Evolutionary conservation across 2,329 filamentous ascomycete genomes (phyloP).

Genomic region (Nectriaceae sp.): DNA sequence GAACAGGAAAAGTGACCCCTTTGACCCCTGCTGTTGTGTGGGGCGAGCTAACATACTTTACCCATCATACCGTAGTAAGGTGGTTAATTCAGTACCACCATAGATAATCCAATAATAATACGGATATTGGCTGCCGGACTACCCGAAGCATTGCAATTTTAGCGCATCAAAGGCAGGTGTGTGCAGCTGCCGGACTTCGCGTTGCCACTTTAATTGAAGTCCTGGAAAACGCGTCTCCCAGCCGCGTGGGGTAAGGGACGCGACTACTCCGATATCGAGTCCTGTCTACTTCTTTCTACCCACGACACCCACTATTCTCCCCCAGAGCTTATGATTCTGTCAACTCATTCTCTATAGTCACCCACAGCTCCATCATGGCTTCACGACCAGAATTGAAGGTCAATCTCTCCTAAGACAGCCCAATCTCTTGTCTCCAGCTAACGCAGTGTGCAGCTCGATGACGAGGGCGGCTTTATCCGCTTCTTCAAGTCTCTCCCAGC

Average conservation of each 20-base stretch:
- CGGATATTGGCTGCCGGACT: too few species aligned
- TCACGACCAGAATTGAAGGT: slow-evolving; percentile 74
- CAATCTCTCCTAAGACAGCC: not conserved
- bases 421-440: not conserved
- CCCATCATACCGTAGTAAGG: not conserved
- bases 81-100: too few species aligned
- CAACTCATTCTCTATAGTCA: slow-evolving; percentile 4
- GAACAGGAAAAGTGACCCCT: too few species aligned
- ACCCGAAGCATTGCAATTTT: too few species aligned
- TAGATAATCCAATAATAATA: too few species aligned
- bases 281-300: slow-evolving; percentile 4
- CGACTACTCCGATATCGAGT: slow-evolving; percentile 5
- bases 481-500: slow-evolving; percentile 86
- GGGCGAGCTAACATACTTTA: too few species aligned
- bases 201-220: slow-evolving; percentile 19
- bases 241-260: slow-evolving; percentile 2
- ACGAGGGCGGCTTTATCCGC: slow-evolving; percentile 94
- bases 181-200: slow-evolving; percentile 2
- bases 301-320: slow-evolving; percentile 4
- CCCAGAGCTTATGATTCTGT: slow-evolving; percentile 6
- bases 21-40: too few species aligned
- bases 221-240: slow-evolving; percentile 22
- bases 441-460: slow-evolving; percentile 71
- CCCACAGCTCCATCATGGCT: slow-evolving; percentile 54
- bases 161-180: too few species aligned